Base-by-base conservation (phyloP, 2,329 filamentous ascomycete species). In the Pseudocercospora musae region DNA sequence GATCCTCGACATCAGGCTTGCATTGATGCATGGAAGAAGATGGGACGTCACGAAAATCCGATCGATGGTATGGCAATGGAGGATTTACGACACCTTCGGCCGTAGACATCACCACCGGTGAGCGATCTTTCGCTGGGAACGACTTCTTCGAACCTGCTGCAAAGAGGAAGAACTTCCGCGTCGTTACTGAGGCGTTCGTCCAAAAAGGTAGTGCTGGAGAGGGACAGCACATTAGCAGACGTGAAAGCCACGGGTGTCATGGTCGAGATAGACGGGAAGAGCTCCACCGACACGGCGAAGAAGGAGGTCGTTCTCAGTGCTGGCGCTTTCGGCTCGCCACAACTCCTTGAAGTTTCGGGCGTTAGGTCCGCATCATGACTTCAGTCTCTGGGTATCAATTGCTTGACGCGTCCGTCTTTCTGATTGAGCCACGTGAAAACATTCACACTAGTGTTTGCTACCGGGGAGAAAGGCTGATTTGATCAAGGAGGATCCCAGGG, bases 261-360 rank as follows among this genome's bases (percentile, higher is more conserved):
- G 79, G 79, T 18, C 73, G 71, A 13, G 79, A 53, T 25, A 20
- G 54, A 61, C 54, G 57, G 57, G 37, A 15, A 62, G 44, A 72
- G 58, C 62, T 73, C 48, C 72, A 52, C 9, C 9, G 59, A 68
- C 4, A 29, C 37, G 9, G 68, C 70, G 4, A 57, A 25, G n/a
- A 61, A 57, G 58, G 86, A 89, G 68, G 79, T 88, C 10, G 80
- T 89, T 27, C 70, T 89, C 2, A 70, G 70, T 40, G 75, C 73
- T 25, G 76, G 77, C 8, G 73, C 71, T 2, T 71, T 77, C 42
- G 62, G 71, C 7, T 66, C 71, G 2, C 77, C 77, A n/a, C 76
- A 79, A 49, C 68, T 79, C 0, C 68, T 79, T 11, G 75, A 77
- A 71, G 64, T 78, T 31, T 78, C 75, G 5, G 78, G 77, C 4